Conservation (phyloP, 139 green algal species). For the Trebouxia sp. region DNA sequence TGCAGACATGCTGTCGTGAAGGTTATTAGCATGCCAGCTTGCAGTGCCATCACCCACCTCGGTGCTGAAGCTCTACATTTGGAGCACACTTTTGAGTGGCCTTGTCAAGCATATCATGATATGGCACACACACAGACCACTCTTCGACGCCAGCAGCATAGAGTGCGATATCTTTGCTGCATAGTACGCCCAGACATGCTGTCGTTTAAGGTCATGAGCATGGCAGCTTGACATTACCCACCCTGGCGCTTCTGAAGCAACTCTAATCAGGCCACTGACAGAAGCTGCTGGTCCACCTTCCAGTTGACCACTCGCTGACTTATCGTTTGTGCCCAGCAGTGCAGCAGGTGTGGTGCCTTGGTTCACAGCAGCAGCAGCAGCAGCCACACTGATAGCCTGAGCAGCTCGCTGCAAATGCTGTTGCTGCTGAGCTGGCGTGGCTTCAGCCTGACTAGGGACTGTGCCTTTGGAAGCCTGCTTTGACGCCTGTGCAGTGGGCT, state of each 20-base stretch:
- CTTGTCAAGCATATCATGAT: no score
- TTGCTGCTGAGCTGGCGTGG: conserved; percentile 19
- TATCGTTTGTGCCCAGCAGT: background rate
- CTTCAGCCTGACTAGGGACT: background rate
- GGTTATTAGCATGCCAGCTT: no score
- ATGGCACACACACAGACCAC: no score
- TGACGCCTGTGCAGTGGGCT: background rate
- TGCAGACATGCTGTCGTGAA: no score
- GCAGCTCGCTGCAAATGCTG: conserved; percentile 1
- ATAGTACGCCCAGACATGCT: no score
- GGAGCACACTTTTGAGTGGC: no score
- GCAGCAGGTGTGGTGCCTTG: conserved; percentile 10
- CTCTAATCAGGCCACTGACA: conserved; percentile 6
- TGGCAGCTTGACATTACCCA: background rate
- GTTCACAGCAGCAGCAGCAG: conserved; percentile 24
- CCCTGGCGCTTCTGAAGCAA: background rate
- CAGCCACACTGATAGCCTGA: conserved; percentile 17
- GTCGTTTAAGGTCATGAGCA: no score
- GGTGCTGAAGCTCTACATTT: no score
- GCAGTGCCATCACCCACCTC: no score
- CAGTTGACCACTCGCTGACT: conserved; percentile 14
- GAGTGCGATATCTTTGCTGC: no score
- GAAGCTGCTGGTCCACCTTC: conserved; percentile 9
- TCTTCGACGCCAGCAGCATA: no score
- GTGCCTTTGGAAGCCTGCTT: background rate